These are phyloP conservation scores for Prunus armeniaca DNA, from an alignment of 306 rosid species.

Conservation along the genomic window DNA sequence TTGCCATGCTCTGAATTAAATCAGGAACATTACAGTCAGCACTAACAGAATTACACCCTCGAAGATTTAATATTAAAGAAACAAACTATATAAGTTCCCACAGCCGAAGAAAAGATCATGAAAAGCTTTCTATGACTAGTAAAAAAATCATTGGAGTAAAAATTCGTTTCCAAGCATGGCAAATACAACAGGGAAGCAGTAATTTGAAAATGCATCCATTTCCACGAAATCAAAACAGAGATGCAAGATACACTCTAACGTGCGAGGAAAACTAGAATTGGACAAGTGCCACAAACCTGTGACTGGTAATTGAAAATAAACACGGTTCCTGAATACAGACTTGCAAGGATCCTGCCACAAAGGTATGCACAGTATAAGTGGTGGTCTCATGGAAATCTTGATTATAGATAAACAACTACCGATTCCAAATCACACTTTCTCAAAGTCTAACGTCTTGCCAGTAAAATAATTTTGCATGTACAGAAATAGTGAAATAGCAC, in stretches of 20 bases:
- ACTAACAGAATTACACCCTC: slow-evolving; percentile 6
- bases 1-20: slow-evolving; percentile 74
- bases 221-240: neutral
- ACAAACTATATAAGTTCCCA: neutral
- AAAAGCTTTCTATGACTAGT: neutral
- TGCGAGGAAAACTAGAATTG: neutral
- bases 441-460: neutral
- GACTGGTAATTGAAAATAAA: slow-evolving; percentile 95
- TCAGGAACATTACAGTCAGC: slow-evolving; percentile 18
- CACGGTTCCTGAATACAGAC: slow-evolving; percentile 94
- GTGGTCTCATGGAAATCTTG: neutral
- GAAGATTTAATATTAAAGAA: neutral
- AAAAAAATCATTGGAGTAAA: neutral
- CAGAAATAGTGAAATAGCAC: neutral
- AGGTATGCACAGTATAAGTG: neutral
- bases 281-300: slow-evolving; percentile 47
- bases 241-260: neutral
- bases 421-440: neutral
- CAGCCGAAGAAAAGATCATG: neutral
- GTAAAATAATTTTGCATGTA: neutral
- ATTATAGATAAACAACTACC: too few species aligned
- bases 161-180: neutral
- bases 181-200: neutral
- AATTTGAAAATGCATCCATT: neutral
- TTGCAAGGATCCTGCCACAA: slow-evolving; percentile 81